phyloP scores from a whole-genome alignment of 108 stramenopile genomes.

The Skeletonema marinoi region DNA sequence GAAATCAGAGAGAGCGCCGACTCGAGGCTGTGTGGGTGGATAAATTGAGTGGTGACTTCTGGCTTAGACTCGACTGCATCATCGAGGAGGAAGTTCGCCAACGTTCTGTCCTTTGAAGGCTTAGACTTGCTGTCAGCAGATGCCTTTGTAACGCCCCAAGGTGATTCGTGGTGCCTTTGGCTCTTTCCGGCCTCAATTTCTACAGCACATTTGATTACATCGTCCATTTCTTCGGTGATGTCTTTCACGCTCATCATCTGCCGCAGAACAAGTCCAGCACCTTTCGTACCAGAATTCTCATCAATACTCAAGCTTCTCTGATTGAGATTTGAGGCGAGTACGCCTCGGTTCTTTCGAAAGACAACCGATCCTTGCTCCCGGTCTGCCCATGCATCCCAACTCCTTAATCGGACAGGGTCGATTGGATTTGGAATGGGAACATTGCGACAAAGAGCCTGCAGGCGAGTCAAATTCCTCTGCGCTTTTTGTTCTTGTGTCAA shows the following conservation, averaged over 20 bases:
- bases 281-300: slow-evolving; percentile 58
- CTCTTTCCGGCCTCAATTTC: slow-evolving; percentile 86
- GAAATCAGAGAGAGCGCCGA: slow-evolving; percentile 73
- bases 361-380: slow-evolving; percentile 76
- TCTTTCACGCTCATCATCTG: slow-evolving; percentile 85
- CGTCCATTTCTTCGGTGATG: slow-evolving; percentile 65
- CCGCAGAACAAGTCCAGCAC: slow-evolving; percentile 73
- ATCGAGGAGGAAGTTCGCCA: slow-evolving; percentile 48
- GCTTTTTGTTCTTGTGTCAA: slow-evolving; percentile 58
- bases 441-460: slow-evolving; percentile 71
- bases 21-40: slow-evolving; percentile 85
- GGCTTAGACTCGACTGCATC: background rate
- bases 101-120: slow-evolving; percentile 56
- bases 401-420: slow-evolving; percentile 80
- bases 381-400: slow-evolving; percentile 81
- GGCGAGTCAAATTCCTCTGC: slow-evolving; percentile 61
- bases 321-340: slow-evolving; percentile 57
- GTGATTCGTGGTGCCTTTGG: slow-evolving; percentile 64
- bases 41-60: slow-evolving; percentile 23
- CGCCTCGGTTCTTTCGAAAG: slow-evolving; percentile 74
- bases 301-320: slow-evolving; percentile 60
- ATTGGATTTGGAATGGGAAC: slow-evolving; percentile 64
- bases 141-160: slow-evolving; percentile 48
- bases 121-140: background rate
- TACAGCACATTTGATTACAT: slow-evolving; percentile 81